These are phyloP conservation scores for Rhodotorula kratochvilovae DNA, from an alignment of 768 basidiomycete genomes.

Conservation along the genomic window DNA sequence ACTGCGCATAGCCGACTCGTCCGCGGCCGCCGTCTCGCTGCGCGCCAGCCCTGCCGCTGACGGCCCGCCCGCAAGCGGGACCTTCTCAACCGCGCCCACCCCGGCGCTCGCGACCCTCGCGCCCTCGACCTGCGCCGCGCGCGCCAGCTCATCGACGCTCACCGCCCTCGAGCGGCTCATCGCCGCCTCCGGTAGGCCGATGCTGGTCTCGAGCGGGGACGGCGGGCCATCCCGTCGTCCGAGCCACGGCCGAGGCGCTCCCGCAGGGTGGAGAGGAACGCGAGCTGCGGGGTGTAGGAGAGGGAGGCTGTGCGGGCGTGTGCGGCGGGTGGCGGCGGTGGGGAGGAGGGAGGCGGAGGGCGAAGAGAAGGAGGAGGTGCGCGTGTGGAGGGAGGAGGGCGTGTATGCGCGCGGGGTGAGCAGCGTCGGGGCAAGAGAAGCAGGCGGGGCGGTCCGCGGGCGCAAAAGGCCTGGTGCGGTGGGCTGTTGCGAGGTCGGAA, in stretches of 20 bases:
- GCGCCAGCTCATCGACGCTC: background rate
- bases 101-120: background rate
- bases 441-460: slow-evolving; percentile 32
- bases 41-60: too few species aligned
- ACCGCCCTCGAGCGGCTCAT: background rate
- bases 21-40: background rate
- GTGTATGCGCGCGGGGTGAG: background rate
- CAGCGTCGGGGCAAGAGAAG: slow-evolving; percentile 1
- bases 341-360: too few species aligned
- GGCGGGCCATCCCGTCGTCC: background rate
- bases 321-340: too few species aligned
- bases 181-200: background rate
- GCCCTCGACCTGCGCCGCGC: background rate
- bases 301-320: background rate
- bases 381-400: too few species aligned
- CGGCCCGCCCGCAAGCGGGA: too few species aligned
- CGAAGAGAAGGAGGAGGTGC: background rate
- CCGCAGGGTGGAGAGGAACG: background rate
- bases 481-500: background rate
- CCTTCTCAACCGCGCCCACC: background rate
- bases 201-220: background rate
- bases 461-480: slow-evolving; percentile 4
- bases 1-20: too few species aligned
- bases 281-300: background rate
- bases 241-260: background rate